Evolutionary conservation across 495 filamentous ascomycete genomes (phyloP), one percentile per base, ranked within the genome.

Genomic region (Oidiodendron maius): DNA sequence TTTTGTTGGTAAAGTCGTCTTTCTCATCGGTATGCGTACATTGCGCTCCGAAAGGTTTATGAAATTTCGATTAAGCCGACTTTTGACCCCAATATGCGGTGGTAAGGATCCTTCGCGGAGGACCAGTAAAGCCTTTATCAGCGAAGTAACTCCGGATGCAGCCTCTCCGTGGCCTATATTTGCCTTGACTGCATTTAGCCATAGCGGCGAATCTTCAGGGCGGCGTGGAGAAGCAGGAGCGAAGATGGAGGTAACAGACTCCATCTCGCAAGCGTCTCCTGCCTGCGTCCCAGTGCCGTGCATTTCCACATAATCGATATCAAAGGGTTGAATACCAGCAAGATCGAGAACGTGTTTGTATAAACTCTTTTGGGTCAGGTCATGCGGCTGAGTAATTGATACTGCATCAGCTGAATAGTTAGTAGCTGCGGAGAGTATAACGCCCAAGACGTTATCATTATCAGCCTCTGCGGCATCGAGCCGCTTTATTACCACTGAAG

Each of bases 121-220:
- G 87, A 96, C 95, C 62, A 95, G 63, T 38, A 96, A 61, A 16
- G 94, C 70, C 1, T 59, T 96, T 61, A 87, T 72, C 16, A 96
- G 71, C 1, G 44, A 20, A 3, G 34, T 43, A 21, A 95, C 60
- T 51, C 91, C 91, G 40, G 91, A 91, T 0, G 83, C 89, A 34
- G 91, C 86, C 62, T 96, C 91, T 32, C 82, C 87, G 63, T 96
- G 91, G 2, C 91, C 91, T 18, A 96, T 74, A 50, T 95, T 96
- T 1, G 91, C 74, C 57, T 96, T 94, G 84, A 57, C 80, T 0
- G 90, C 81, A 13, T 91, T 91, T 2, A 96, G 71, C 53, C 87
- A 78, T 4, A 96, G 77, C 0, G 87, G 81, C 59, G 86, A 77
- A 28, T 83, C 76, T 1, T 75, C 71, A 4, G 75, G 73, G 38